Conservation (phyloP, 768 basidiomycete species). For the Termitomyces sp. region DNA sequence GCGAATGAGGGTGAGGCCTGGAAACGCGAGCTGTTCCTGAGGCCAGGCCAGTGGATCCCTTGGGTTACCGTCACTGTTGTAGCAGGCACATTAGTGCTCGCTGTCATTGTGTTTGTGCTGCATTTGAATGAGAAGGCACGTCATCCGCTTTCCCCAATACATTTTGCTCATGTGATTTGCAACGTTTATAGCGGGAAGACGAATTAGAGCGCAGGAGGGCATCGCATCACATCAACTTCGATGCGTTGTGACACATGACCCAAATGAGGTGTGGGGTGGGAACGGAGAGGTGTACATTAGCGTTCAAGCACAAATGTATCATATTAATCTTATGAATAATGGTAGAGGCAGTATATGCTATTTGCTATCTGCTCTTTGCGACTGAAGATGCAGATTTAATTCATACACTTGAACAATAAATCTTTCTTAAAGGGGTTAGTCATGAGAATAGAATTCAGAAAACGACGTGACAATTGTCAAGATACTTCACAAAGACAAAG, state of each 20-base stretch:
- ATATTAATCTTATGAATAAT: constrained; percentile 7
- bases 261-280: not conserved
- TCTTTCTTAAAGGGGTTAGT: not conserved
- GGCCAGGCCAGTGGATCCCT: constrained; percentile 96
- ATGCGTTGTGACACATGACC: constrained; percentile 60
- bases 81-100: constrained; percentile 66
- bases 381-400: too few species aligned
- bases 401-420: too few species aligned
- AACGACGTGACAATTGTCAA: not conserved
- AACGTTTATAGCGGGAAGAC: constrained; percentile 73
- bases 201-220: constrained; percentile 83
- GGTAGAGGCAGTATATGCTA: not conserved
- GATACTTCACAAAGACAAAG: constrained; percentile 1
- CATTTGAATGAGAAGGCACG: constrained; percentile 91
- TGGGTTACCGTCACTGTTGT: constrained; percentile 92
- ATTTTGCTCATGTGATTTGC: not conserved
- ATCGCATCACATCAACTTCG: constrained; percentile 97
- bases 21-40: constrained; percentile 85
- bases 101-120: constrained; percentile 77
- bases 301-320: constrained; percentile 10
- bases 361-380: not conserved
- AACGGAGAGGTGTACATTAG: constrained; percentile 10
- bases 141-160: constrained; percentile 2
- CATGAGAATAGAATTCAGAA: not conserved
- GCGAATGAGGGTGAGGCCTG: constrained; percentile 54